Conservation (phyloP, 768 basidiomycete genomes). For the Artomyces pyxidatus region DNA sequence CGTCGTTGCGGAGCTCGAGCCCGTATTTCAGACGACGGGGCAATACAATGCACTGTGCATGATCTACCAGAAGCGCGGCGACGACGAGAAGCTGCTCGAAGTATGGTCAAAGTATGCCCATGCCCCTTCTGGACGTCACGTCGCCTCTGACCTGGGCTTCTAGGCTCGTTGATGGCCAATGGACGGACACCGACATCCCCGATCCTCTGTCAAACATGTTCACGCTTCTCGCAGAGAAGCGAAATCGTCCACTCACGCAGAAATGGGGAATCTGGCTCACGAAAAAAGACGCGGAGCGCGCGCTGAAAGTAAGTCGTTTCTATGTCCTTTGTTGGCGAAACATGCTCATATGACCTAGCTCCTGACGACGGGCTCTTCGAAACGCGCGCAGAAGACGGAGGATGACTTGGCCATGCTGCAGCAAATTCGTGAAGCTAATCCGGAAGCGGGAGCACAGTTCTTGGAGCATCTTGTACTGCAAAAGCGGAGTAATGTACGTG, state of each 20-base stretch:
- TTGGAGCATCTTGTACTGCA: conserved; percentile 77
- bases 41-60: conserved; percentile 56
- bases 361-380: conserved; percentile 44
- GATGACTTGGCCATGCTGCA: conserved; percentile 54
- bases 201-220: conserved; percentile 61
- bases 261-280: conserved; percentile 80
- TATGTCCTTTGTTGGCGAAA: background rate
- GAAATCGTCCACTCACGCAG: conserved; percentile 54
- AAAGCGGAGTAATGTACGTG: conserved; percentile 49
- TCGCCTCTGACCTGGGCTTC: background rate
- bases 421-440: conserved; percentile 47
- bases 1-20: conserved; percentile 55
- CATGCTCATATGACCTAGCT: conserved; percentile 42
- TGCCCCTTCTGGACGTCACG: background rate
- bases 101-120: conserved; percentile 56
- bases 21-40: conserved; percentile 38
- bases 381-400: conserved; percentile 47
- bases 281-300: conserved; percentile 57
- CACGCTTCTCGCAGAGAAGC: conserved; percentile 44
- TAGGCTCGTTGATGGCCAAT: conserved; percentile 61
- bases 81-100: conserved; percentile 57
- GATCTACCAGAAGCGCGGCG: conserved; percentile 48
- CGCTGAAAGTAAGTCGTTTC: conserved; percentile 47
- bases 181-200: conserved; percentile 51
- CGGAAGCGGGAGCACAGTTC: conserved; percentile 59